Conservation (phyloP, 1,139 yeast genomes). For the Wickerhamiella pararugosa region DNA sequence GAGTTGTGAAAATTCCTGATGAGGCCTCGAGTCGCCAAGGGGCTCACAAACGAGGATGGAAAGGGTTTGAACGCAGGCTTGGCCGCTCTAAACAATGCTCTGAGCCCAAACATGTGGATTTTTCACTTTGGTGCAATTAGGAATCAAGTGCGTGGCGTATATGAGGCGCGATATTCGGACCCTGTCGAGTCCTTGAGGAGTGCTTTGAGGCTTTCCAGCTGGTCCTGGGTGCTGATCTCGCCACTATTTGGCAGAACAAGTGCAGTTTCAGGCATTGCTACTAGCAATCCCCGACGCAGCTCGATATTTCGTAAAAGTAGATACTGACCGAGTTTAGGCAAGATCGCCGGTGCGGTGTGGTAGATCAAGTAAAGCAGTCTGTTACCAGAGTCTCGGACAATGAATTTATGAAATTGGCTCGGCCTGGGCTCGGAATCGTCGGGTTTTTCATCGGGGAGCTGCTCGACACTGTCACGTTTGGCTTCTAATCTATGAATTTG, state of each 20-base stretch:
- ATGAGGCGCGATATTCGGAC: too few species aligned
- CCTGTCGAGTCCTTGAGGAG: too few species aligned
- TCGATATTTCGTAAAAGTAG: background rate
- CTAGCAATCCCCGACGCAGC: slow-evolving; percentile 2
- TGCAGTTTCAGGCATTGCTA: background rate
- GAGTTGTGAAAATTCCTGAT: too few species aligned
- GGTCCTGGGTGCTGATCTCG: background rate
- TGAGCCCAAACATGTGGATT: too few species aligned
- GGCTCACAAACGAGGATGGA: too few species aligned
- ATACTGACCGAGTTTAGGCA: background rate
- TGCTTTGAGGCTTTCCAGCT: too few species aligned
- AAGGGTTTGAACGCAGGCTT: too few species aligned
- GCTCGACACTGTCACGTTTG: background rate
- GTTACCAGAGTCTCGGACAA: background rate
- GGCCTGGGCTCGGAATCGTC: background rate
- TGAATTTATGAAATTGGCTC: background rate
- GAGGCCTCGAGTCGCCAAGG: too few species aligned
- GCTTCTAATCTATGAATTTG: slow-evolving; percentile 1
- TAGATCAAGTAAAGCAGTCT: background rate
- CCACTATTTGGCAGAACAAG: background rate
- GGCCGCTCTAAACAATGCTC: too few species aligned
- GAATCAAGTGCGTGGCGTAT: too few species aligned
- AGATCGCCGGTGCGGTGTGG: background rate
- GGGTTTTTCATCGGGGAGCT: background rate
- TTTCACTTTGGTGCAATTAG: too few species aligned